Conservation (phyloP, 2,329 filamentous ascomycete genomes). For the Xylariaceae sp. region DNA sequence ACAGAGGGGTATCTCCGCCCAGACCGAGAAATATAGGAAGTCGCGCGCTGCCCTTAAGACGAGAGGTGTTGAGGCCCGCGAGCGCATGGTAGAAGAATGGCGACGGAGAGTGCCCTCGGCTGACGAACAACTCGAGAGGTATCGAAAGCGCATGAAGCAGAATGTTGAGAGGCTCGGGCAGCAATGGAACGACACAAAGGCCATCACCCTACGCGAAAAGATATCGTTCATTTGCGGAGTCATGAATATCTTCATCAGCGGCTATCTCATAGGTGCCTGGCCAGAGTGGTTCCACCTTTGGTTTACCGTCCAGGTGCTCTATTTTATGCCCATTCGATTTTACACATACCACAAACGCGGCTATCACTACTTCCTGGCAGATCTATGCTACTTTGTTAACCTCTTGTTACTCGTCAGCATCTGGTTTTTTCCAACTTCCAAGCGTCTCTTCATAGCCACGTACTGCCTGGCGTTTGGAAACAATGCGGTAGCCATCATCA, state of each 20-base stretch:
- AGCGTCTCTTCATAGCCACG: conserved; percentile 85
- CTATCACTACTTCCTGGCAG: conserved; percentile 95
- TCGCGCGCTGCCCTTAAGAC: conserved; percentile 79
- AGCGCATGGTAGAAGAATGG: conserved; percentile 92
- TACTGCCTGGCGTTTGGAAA: conserved; percentile 95
- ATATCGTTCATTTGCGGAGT: conserved; percentile 94
- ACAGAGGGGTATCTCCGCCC: conserved; percentile 75
- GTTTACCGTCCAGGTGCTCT: conserved; percentile 84
- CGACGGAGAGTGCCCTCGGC: conserved; percentile 79
- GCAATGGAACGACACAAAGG: conserved; percentile 86
- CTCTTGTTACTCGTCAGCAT: conserved; percentile 76
- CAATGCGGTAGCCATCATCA: conserved; percentile 94
- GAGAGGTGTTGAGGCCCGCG: conserved; percentile 73
- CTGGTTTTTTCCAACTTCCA: conserved; percentile 88
- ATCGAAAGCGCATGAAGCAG: conserved; percentile 79
- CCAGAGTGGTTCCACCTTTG: conserved; percentile 87
- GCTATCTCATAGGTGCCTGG: conserved; percentile 83
- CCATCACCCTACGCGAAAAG: conserved; percentile 88
- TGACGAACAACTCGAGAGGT: conserved; percentile 90
- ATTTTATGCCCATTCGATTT: conserved; percentile 96
- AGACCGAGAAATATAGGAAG: conserved; percentile 80
- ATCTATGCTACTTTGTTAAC: conserved; percentile 98
- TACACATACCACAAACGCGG: conserved; percentile 88
- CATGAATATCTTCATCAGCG: conserved; percentile 95
- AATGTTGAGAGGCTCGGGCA: conserved; percentile 84